A percentile compares a stretch with the other conserved stretches of the same genome.
Evolutionary conservation across 164 flowering plant genomes (phyloP).

Genomic region (Magnolia sinica): DNA sequence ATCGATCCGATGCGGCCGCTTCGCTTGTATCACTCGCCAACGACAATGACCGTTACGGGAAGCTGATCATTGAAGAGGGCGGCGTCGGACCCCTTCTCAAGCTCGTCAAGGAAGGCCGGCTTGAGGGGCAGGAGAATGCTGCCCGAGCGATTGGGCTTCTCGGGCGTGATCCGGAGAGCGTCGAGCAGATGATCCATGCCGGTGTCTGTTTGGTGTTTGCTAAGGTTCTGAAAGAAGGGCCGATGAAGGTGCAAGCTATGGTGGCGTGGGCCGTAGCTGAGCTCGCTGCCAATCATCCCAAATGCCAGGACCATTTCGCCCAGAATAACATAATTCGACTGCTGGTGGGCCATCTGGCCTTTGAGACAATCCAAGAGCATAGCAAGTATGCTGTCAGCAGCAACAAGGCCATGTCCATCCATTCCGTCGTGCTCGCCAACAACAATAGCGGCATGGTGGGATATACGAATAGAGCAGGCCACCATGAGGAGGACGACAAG

Average conservation of each 20-base stretch:
- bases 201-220: constrained; percentile 79
- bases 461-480: not conserved
- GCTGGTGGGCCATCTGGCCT: constrained; percentile 77
- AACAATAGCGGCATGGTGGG: constrained; percentile 1
- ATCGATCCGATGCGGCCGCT: constrained; percentile 71
- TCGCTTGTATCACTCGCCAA: constrained; percentile 71
- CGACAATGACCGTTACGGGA: constrained; percentile 74
- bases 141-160: constrained; percentile 70
- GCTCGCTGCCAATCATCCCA: constrained; percentile 57
- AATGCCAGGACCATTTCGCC: constrained; percentile 76
- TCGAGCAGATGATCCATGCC: constrained; percentile 63
- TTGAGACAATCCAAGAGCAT: constrained; percentile 86
- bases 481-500: not conserved
- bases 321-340: constrained; percentile 67
- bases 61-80: constrained; percentile 79
- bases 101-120: constrained; percentile 60
- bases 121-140: constrained; percentile 81
- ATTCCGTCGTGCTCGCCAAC: constrained; percentile 56
- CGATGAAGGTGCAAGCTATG: constrained; percentile 62
- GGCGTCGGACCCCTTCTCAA: constrained; percentile 65
- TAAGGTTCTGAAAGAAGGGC: constrained; percentile 75
- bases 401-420: constrained; percentile 41
- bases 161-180: constrained; percentile 78
- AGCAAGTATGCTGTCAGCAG: constrained; percentile 66
- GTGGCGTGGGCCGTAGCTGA: constrained; percentile 90